Base-by-base conservation (phyloP, 2,329 filamentous ascomycete genomes). In the Blastomyces percursus region DNA sequence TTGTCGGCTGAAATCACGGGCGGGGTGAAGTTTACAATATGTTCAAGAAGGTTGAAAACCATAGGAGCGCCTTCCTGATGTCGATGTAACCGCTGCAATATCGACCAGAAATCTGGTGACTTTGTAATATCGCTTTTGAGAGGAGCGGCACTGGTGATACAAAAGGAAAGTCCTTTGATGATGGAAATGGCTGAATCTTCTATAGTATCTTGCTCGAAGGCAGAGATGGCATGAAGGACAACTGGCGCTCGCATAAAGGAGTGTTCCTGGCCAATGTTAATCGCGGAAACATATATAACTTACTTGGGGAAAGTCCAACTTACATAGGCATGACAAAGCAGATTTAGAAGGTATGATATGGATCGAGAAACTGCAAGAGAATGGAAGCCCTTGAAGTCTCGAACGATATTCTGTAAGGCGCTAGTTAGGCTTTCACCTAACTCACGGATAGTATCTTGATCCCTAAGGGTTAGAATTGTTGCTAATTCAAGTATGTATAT, bases 71-170 rank as follows among this genome's bases (percentile, higher is more conserved):
- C 87, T 61, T 90, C 86, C 2, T 84, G 77, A 65, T 87, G 83
- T 30, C 81, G 80, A 56, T 90, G 86, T 21, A 99, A 79, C 40
- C 86, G 84, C 65, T 91, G 87, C 60, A 99, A 80, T 16, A 96
- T 89, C 5, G 88, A 88, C 94, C 94, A 99, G 74, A 99, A 97
- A 71, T 99, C 94, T 0, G 94, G 94, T 21, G 93, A 97, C 16
- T 90, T 93, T 76, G 96, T 95, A 68, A 97, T 89, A 76, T 97
- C 93, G 68, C 90, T 96, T 63, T 90, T 86, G 35, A 99, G 79
- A 14, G 89, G 85, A 32, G 86, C 86, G 0, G 90, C 85, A 64
- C 88, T 85, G 60, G 88, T 86, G 67, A 96, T 89, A 69, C 92
- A 96, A 54, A 86, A 81, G 54, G 86, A 84, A 32, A 99, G 79